Base-by-base conservation (phyloP, 148 eudicot species). In the Fagopyrum tataricum region DNA sequence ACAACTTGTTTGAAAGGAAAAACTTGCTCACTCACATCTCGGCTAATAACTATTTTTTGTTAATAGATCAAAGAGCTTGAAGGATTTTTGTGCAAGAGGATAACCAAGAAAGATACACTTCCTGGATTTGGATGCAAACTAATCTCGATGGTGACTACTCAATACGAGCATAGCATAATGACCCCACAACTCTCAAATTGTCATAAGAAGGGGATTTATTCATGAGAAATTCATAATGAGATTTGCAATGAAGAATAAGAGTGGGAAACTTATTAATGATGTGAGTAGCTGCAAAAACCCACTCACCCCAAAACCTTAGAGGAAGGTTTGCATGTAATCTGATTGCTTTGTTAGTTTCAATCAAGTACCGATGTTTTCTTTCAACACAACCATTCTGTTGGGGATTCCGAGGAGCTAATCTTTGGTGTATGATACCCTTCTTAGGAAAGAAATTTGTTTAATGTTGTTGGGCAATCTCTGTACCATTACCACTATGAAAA, bases 191-290 rank as follows among this genome's bases (percentile, higher is more conserved):
- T 59, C 31, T 1, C 14, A 59, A 1, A 20, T 21, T 4, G 21
- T 1, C 2, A 23, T 59, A 59, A 5, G 9, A 8, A 18, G 37
- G 67, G 0, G 18, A 4, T 1, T 12, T 20, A 4, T 20, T 20
- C 11, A 7, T 6, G 4, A 18, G 3, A 0, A 18, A 1, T 4
- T 18, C 24, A 59, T 6, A 59, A 0, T 31, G 37, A 26, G 9
- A 6, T 10, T 41, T 2, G 0, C 42, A 0, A 0, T 0, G 0
- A 0, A 69, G 2, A 8, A 20, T 5, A 7, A 1, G 14, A n/a
- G 42, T 4, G 14, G 47, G 44, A 0, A 69, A 7, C 8, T 14
- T 0, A 2, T 69, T 69, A 4, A 69, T 69, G 1, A 69, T 0
- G 7, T 69, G 4, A 20, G 6, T 69, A 9, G 44, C 44, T 4